These are phyloP conservation scores for Brassica nigra DNA, from an alignment of 345 rosid genomes.

Conservation along the genomic window DNA sequence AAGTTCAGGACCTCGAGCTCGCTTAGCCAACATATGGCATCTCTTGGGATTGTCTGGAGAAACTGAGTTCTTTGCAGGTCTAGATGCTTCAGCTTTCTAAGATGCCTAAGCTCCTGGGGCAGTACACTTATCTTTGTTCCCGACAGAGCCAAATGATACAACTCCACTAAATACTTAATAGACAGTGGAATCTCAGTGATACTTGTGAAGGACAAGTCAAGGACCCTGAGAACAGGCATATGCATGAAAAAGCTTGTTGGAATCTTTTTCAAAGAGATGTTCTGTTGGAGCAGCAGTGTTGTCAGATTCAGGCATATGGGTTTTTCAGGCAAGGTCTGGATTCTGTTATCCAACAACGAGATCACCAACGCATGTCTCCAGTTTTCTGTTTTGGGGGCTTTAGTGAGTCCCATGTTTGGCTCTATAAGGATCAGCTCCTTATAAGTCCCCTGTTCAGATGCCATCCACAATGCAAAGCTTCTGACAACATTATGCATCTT, in stretches of 20 bases:
- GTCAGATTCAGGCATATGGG: conserved; percentile 38
- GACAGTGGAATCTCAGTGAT: conserved; percentile 49
- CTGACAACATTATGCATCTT: conserved; percentile 43
- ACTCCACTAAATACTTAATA: conserved; percentile 43
- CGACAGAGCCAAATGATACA: conserved; percentile 46
- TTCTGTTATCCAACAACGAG: conserved; percentile 52
- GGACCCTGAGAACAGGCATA: conserved; percentile 48
- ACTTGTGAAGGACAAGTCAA: conserved; percentile 46
- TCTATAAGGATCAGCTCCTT: conserved; percentile 33
- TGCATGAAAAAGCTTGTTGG: conserved; percentile 35
- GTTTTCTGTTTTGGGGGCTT: conserved; percentile 35
- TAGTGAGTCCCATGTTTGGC: conserved; percentile 38
- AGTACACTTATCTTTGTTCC: conserved; percentile 51
- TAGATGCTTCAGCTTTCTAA: conserved; percentile 47
- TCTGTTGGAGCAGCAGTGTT: conserved; percentile 41
- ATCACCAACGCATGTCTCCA: conserved; percentile 41
- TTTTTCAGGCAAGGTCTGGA: conserved; percentile 41
- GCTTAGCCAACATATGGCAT: conserved; percentile 44
- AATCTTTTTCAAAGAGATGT: conserved; percentile 23
- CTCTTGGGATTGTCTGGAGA: conserved; percentile 48
- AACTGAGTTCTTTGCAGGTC: conserved; percentile 53
- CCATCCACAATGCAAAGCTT: conserved; percentile 43
- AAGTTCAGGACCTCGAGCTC: conserved; percentile 48
- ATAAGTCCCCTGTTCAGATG: conserved; percentile 37
- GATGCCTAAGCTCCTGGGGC: conserved; percentile 46